A percentile compares a stretch with the other conserved stretches of the same genome.
Evolutionary conservation across 202 grass and related monocot genomes (phyloP).

Genomic region (Cymbopogon flexuosus): DNA sequence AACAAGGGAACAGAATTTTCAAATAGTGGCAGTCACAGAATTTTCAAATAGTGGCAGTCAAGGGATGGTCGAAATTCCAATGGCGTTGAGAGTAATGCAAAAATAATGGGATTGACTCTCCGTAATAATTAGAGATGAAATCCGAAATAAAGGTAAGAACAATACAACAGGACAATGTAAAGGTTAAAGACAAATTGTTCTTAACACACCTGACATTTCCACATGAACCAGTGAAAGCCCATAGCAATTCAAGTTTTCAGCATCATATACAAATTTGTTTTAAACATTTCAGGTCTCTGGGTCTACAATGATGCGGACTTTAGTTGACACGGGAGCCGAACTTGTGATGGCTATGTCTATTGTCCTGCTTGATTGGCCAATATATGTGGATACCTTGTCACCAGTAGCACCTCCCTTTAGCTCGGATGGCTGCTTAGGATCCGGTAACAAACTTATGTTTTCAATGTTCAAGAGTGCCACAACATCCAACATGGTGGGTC

Average conservation of each 20-base stretch:
- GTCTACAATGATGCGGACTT: constrained; percentile 13
- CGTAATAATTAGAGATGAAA: no score
- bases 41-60: no score
- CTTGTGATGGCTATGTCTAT: constrained; percentile 30
- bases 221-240: no score
- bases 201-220: no score
- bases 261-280: neutral
- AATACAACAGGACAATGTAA: no score
- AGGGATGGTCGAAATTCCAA: no score
- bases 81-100: no score
- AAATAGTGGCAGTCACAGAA: no score
- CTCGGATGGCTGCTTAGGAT: neutral
- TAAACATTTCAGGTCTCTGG: neutral
- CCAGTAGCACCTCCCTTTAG: neutral
- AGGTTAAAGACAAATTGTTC: no score
- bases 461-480: neutral
- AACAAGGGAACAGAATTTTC: no score
- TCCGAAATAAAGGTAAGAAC: no score
- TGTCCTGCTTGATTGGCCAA: constrained; percentile 3
- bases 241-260: neutral
- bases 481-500: constrained; percentile 30
- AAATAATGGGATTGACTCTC: no score
- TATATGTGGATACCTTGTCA: neutral
- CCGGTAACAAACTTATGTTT: neutral
- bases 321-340: constrained; percentile 1